Conservation (phyloP, 2,329 filamentous ascomycete genomes). For the Tolypocladium sp. region DNA sequence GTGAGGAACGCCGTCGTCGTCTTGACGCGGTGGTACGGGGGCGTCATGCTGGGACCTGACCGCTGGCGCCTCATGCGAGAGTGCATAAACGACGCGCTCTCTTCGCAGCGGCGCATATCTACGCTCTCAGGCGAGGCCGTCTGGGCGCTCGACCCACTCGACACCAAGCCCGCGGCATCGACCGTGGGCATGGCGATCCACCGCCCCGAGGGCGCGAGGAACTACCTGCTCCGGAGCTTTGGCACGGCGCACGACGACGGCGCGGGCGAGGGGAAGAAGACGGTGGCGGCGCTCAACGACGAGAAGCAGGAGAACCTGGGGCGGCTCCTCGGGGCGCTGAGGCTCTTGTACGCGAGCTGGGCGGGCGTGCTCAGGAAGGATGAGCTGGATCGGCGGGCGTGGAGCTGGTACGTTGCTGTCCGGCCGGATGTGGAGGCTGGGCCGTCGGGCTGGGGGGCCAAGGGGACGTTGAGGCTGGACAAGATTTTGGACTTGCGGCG, state of each 20-base stretch:
- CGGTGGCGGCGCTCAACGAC: conserved; percentile 37
- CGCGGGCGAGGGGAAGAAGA: conserved; percentile 33
- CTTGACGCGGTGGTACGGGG: conserved; percentile 54
- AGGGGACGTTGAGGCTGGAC: conserved; percentile 57
- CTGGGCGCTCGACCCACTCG: conserved; percentile 51
- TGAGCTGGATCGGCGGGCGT: conserved; percentile 68
- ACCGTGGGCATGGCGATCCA: conserved; percentile 59
- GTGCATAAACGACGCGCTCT: conserved; percentile 44
- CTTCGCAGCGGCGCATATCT: conserved; percentile 32
- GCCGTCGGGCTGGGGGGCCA: conserved; percentile 73
- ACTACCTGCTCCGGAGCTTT: conserved; percentile 53
- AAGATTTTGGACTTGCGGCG: conserved; percentile 54
- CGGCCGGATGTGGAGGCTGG: conserved; percentile 69
- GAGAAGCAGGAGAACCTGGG: conserved; percentile 64
- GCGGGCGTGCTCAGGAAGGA: conserved; percentile 46
- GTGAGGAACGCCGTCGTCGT: conserved; percentile 46
- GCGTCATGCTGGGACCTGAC: conserved; percentile 51
- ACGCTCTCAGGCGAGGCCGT: conserved; percentile 40
- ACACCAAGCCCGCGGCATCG: conserved; percentile 30
- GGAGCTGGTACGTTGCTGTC: conserved; percentile 72
- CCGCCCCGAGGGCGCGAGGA: conserved; percentile 58
- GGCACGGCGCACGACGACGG: conserved; percentile 24
- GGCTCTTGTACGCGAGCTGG: conserved; percentile 70
- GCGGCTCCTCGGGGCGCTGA: conserved; percentile 59
- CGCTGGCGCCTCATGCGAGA: conserved; percentile 54